Base-by-base conservation (phyloP, 1,284 basidiomycete species). In the Microbotryomycetes sp. region DNA sequence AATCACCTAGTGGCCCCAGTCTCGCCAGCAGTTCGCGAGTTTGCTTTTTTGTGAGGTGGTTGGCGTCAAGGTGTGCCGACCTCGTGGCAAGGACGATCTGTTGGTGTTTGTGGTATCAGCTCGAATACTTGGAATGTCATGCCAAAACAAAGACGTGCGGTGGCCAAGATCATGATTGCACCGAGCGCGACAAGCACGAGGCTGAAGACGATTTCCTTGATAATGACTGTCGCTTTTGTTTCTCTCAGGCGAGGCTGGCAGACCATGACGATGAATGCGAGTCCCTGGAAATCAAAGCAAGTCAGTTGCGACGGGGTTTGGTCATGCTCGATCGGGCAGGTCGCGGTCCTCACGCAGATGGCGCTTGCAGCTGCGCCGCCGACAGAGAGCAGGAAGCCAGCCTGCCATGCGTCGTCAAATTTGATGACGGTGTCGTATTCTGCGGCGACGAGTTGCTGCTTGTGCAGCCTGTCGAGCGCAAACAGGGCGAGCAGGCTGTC, bases 401-500 rank as follows among this genome's bases (percentile, higher is more conserved):
- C 54, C 15, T 26, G 16, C 45, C 45, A 56, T 23, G 28, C 54
- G 15, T 31, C 15, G 28, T 13, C 13, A n/a, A 30, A 21, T n/a
- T 56, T 46, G 27, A 56, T 3, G 16, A 41, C 45, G 5, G 53
- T 41, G 4, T 41, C 53, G 24, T 45, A 45, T 18, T n/a, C n/a
- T 11, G 35, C 24, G 6, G 53, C 53, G 23, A 45, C 24, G 1
- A 46, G 18, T 11, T 45, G n/a, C 27, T 46, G 26, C 5, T 21
- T 26, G 5, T 46, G 41, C 31, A 54, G 41, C 13, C n/a, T 26
- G 6, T 54, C 24, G 21, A 54, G 27, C 41, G 62, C 52, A 61
- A 54, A 31, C 59, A 53, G 45, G 51, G 52, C 56, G 23, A 64
- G 52, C 54, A 70, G 60, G 16, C 72, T 48, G 45, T 73, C 61